Base-by-base conservation (phyloP, 805 yeast species). In the Komagataella pseudopastoris region DNA sequence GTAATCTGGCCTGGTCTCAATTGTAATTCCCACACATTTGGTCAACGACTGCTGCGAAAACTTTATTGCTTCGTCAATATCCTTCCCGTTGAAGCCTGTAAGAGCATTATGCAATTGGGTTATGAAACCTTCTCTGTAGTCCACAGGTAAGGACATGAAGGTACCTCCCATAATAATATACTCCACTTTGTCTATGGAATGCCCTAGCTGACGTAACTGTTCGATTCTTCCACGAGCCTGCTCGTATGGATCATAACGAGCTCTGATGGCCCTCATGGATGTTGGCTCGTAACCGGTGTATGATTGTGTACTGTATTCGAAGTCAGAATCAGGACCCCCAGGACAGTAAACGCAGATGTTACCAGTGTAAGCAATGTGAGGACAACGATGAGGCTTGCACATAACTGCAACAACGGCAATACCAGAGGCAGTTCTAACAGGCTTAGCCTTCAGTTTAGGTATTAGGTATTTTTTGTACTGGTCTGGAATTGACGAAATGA, bases 301-400 rank as follows among this genome's bases (percentile, higher is more conserved):
- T 3, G 97, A 89, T 69, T 93, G 99, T 3, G 99, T 93, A 1
- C 96, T 88, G 67, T 93, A 93, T 65, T 93, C 99, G 63, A 93
- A 93, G 69, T 93, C 99, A 1, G 95, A 85, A 65, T 93, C 99
- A 3, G 99, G 99, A 2, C 99, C 99, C 54, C 99, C 99, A 4
- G 99, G 99, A 70, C 99, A 93, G 65, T 86, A 93, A 10, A 93
- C 99, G 72, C 99, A 93, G 55, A 93, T 93, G 63, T 93, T 93
- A 55, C 99, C 99, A 0, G 99, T 93, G 66, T 93, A 93, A 18
- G 99, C 98, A 60, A 93, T 93, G 67, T 93, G 99, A 23, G 99
- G 99, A 68, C 99, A 93, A 70, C 99, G 77, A 67, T 93, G 99
- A 2, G 99, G 99, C 67, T 93, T 93, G 71, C 97, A 90, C 98